Evolutionary conservation across 2,329 filamentous ascomycete species (phyloP), one percentile per base, ranked within the genome.

Genomic region (Mycosphaerella sp.): DNA sequence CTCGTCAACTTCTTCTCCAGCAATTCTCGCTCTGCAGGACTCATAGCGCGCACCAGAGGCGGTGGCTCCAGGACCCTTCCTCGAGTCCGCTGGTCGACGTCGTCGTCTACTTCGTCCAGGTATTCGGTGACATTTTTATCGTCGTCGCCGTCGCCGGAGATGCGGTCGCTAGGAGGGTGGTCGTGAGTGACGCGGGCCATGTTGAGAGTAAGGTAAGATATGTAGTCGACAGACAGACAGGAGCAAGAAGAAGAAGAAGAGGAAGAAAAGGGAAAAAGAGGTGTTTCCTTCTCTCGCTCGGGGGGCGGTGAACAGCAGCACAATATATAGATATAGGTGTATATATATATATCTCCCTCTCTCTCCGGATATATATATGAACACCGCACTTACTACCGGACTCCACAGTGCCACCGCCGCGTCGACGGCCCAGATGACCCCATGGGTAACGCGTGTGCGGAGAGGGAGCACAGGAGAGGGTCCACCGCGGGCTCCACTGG

Each of bases 1-100:
- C 81, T 78, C 64, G 82, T 78, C 61, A 89, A 71, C 16, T 69
- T 74, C 45, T 68, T 72, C 62, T 87, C 84, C 32, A 55, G 44
- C 34, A 30, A 27, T 34, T 39, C 51, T 49, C 59, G 35, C 30
- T 57, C 56, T 9, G 50, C 57, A 3, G 46, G 50, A 28, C 44
- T 61, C 45, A 61, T 40, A 3, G 47, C 49, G 37, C 40, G 44
- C 7, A 59, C 41, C 41, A 56, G 21, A 8, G 50, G 47, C 14
- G 59, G 59, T 14, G 54, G 53, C 48, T 55, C 49, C 35, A 61
- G 25, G 30, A 6, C 28, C 10, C 28, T 10, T 8, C 49, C 41
- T 18, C 34, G 44, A 40, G 41, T 49, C 18, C 46, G 49, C 42
- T 58, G 54, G 37, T 40, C 42, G 10, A 35, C 52, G 51, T 51